Evolutionary conservation across 371 early-diverging fungal species (phyloP), one percentile per base, ranked within the genome.

Genomic region (Rhizopus delemar): DNA sequence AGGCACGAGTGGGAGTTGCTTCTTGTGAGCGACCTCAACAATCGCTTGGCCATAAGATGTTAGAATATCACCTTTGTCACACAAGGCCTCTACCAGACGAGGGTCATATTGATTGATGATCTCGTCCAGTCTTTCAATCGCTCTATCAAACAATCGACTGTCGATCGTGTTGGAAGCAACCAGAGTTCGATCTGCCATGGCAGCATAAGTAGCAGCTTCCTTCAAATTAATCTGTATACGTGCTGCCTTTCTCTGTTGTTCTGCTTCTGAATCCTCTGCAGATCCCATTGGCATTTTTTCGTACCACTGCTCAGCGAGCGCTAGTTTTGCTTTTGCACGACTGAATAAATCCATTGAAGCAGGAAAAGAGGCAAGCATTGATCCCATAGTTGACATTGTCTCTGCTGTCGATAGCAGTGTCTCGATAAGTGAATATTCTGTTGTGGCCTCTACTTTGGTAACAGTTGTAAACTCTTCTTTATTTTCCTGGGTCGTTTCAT

Each of bases 61-160:
- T 58, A 84, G 63, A 0, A 88, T 62, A 76, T 90, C 90, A 3
- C 86, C 90, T 46, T 80, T 80, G 60, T 88, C 89, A 57, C 89
- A 88, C 53, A 84, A 62, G 1, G 90, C 87, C 64, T 88, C 89
- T 4, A 86, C 86, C 63, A 86, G 71, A 2, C 71, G 69, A 3
- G 73, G 65, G 38, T 86, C 80, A 13, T 72, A 51, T 9, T 68
- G 56, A 15, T 69, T 69, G 46, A 87, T 60, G 11, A 87, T 72
- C 8, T 66, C 66, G 34, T 87, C 78, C 62, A 88, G 59, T 32
- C 75, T 63, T 38, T 76, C 74, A 12, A 85, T 52, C 0, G 77
- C 68, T 28, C 63, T 65, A 15, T 61, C 60, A 50, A 67, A 80
- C 5, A 87, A 72, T 11, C 63, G 55, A 36, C 78, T 77, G 49